Evolutionary conservation across 345 rosid species (phyloP).

Genomic region (Viola odorata): DNA sequence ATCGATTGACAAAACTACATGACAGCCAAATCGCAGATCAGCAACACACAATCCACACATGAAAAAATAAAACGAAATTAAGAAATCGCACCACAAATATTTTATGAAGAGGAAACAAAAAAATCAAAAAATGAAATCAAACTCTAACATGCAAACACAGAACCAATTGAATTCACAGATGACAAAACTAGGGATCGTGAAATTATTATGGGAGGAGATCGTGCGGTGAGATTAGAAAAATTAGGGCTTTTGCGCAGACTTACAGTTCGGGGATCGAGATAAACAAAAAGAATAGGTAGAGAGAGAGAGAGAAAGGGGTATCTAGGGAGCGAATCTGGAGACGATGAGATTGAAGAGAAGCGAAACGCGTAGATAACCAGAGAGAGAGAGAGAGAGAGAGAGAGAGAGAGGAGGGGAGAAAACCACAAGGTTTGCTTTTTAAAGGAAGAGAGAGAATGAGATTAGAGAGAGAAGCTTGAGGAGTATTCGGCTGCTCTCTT

Average conservation of each 20-base stretch:
- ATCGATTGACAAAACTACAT: neutral
- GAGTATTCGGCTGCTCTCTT: no score
- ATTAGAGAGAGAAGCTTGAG: constrained; percentile 5
- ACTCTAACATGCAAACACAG: neutral
- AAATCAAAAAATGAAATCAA: no score
- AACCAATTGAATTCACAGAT: neutral
- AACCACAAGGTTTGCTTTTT: constrained; percentile 16
- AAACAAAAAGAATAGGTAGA: neutral
- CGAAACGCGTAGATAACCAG: neutral
- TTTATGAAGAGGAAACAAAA: no score
- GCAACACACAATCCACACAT: neutral
- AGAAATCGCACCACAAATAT: neutral
- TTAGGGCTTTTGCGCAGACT: constrained; percentile 28
- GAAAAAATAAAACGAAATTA: neutral
- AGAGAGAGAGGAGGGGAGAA: constrained; percentile 12
- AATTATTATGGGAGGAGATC: no score
- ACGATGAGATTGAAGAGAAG: constrained; percentile 31
- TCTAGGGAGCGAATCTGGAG: constrained; percentile 23
- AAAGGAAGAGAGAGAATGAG: constrained; percentile 10
- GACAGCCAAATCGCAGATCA: neutral
- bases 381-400: constrained; percentile 8
- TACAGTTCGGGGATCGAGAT: constrained; percentile 38
- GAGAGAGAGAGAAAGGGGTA: no score
- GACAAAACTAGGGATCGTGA: constrained; percentile 30
- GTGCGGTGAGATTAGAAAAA: neutral